Evolutionary conservation across 257 asterid genomes (phyloP), one percentile per base, ranked within the genome.

Genomic region (Handroanthus guayacan): DNA sequence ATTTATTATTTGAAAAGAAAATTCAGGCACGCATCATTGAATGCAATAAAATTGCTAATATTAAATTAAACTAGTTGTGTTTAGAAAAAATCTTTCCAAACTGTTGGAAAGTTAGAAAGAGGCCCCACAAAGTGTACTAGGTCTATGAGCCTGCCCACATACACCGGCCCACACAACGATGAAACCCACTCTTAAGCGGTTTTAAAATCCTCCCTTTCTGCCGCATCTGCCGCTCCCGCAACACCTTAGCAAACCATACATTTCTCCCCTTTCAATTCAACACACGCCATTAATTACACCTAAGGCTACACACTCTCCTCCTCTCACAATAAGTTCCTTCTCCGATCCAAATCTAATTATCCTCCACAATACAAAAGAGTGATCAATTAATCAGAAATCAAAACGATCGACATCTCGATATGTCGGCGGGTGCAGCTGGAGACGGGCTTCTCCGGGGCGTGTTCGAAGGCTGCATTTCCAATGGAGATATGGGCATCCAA

Each of bases 361-460:
- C 31, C 31, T 25, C 31, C 31, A 25, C 31, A 25, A 25, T 25
- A 25, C 31, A 25, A 25, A 25, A 25, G 31, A 25, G 31, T 25
- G 31, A 25, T 25, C 31, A 25, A 25, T 25, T 25, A 51, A 2
- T 36, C 1, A 38, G 3, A 6, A 8, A 34, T 50, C 62, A 2
- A 25, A 67, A 20, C 18, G 62, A 3, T 14, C 2, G 18, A 14
- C 9, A 87, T 85, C 88, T 70, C 87, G 75, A 62, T 25, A 25
- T 25, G 31, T 25, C 86, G 75, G 52, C 81, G 75, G 89, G 92
- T 31, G 92, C 92, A 36, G 88, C 89, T 41, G 89, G 89, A 63
- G 89, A 83, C 66, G 83, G 87, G n/a, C 78, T 85, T 67, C 83
- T 82, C 69, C 85, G 89, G 13, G 86, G 88, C 31, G 55, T 81